A percentile compares a stretch with the other conserved stretches of the same genome.
These are phyloP conservation scores for Dryas integrifolia DNA, from an alignment of 331 rosid genomes.

Conservation along the genomic window DNA sequence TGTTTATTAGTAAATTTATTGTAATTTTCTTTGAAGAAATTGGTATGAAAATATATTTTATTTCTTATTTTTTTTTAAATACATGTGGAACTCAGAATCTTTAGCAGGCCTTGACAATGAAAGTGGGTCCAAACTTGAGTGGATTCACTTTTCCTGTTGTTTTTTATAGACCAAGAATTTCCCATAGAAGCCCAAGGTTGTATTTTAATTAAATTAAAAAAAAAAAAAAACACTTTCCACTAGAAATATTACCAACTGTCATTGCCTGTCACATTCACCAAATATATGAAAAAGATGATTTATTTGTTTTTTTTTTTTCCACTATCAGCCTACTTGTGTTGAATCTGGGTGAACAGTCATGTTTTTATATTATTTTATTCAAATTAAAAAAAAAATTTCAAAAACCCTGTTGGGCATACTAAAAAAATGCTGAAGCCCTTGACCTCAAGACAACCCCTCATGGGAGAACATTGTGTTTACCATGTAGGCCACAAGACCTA, in stretches of 20 bases:
- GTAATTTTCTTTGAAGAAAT: slow-evolving; percentile 7
- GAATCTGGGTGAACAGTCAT: not conserved
- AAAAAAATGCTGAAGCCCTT: not conserved
- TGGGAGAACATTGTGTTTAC: not conserved
- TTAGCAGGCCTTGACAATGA: slow-evolving; percentile 24
- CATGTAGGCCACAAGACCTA: slow-evolving; percentile 19
- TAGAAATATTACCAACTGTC: not conserved
- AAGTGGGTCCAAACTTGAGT: slow-evolving; percentile 21
- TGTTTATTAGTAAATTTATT: not conserved
- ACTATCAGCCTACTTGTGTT: not conserved
- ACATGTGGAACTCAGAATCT: slow-evolving; percentile 19
- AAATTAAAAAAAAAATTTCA: too few species aligned
- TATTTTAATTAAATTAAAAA: not conserved
- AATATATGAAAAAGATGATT: slow-evolving; percentile 3
- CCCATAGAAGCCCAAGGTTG: not conserved
- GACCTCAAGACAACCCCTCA: not conserved
- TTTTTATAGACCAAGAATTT: slow-evolving; percentile 17
- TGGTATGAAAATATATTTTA: not conserved
- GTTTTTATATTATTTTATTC: too few species aligned
- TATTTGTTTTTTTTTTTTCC: not conserved
- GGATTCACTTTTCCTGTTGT: slow-evolving; percentile 25
- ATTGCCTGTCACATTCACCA: slow-evolving; percentile 19
- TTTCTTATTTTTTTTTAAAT: not conserved
- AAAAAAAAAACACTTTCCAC: too few species aligned
- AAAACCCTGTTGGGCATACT: not conserved